Conservation (phyloP, 2,329 filamentous ascomycete species). For the Pseudogymnoascus sp. region DNA sequence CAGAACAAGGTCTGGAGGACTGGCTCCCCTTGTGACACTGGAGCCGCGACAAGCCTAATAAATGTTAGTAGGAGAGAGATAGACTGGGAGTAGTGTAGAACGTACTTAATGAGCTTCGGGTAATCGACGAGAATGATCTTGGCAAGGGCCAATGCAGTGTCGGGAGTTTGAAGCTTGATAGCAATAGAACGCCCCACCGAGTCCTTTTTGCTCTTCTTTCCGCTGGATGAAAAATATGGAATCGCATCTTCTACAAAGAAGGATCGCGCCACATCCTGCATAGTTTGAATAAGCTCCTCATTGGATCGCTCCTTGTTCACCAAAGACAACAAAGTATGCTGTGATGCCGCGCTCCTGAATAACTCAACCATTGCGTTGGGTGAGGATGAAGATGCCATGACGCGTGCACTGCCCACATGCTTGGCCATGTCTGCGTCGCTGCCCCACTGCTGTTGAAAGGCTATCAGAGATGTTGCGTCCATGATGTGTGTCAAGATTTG, state of each 20-base stretch:
- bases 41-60: slow-evolving; percentile 17
- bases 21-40: slow-evolving; percentile 12
- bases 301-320: slow-evolving; percentile 14
- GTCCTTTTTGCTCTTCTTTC: not conserved
- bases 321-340: not conserved
- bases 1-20: slow-evolving; percentile 24
- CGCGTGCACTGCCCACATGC: not conserved
- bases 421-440: not conserved
- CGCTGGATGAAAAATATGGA: not conserved
- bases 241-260: not conserved
- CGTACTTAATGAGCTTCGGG: slow-evolving; percentile 22
- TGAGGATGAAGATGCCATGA: not conserved
- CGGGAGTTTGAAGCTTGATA: not conserved
- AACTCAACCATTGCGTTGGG: not conserved
- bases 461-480: not conserved
- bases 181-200: not conserved
- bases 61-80: slow-evolving; percentile 11
- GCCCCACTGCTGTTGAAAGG: not conserved
- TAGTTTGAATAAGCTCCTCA: not conserved
- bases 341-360: not conserved
- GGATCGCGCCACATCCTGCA: not conserved
- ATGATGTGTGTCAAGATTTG: not conserved
- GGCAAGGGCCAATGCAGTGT: not conserved
- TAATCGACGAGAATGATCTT: slow-evolving; percentile 22
- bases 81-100: not conserved